Evolutionary conservation across 78 protist species (phyloP).

Genomic region (Dictyostelium purpureum): DNA sequence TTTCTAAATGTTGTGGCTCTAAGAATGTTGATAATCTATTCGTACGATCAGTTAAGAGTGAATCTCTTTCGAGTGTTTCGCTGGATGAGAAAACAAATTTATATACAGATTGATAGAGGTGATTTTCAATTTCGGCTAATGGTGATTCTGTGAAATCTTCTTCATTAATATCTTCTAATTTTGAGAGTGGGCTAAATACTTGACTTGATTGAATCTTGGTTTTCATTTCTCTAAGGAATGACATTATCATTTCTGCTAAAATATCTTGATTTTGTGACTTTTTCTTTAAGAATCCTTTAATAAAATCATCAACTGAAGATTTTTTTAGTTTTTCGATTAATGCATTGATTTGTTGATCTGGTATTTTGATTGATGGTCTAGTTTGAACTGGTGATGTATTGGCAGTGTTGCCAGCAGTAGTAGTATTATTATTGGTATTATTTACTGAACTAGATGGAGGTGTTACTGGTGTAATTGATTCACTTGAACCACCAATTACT

Average conservation of each 20-base stretch:
- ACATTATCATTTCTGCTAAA: constrained; percentile 49
- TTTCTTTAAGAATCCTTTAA: constrained; percentile 38
- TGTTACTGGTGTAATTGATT: not conserved
- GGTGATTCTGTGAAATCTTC: constrained; percentile 29
- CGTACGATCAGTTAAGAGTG: constrained; percentile 25
- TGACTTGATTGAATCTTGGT: constrained; percentile 49
- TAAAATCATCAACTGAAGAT: constrained; percentile 37
- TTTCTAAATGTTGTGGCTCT: constrained; percentile 68
- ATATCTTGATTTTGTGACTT: constrained; percentile 35
- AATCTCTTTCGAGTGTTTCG: constrained; percentile 49
- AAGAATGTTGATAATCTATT: constrained; percentile 38
- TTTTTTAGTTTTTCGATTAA: constrained; percentile 60
- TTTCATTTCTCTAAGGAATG: constrained; percentile 68
- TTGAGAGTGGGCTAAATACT: not conserved
- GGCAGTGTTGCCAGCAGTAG: not conserved
- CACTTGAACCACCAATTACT: not conserved
- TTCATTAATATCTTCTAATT: not conserved
- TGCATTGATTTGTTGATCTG: constrained; percentile 28
- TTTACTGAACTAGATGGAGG: not conserved
- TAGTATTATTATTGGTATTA: not conserved
- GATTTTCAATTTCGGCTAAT: constrained; percentile 52
- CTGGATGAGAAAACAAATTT: constrained; percentile 35
- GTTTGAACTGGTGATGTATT: constrained; percentile 1
- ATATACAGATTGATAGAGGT: constrained; percentile 53
- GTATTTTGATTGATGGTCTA: constrained; percentile 2